Conservation (phyloP, 1,284 basidiomycete genomes). For the Cystobasidium sp. region DNA sequence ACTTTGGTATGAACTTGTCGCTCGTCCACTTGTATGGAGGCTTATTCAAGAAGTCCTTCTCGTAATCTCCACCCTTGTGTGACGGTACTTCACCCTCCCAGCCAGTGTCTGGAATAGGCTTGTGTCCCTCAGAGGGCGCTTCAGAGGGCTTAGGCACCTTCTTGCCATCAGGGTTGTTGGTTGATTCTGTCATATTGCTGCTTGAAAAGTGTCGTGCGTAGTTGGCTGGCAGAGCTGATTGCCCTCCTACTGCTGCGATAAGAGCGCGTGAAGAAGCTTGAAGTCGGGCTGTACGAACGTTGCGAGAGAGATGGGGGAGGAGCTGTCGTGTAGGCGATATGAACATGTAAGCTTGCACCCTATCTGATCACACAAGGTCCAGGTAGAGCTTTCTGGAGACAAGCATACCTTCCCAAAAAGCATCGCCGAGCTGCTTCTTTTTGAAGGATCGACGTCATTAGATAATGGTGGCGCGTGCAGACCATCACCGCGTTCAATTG, state of each 20-base stretch:
- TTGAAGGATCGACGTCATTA: conserved; percentile 9
- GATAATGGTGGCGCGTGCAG: too few relatives aligned
- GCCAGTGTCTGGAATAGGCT: conserved; percentile 43
- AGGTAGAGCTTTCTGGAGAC: background rate
- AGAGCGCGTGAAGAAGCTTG: background rate
- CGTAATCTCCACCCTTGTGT: conserved; percentile 43
- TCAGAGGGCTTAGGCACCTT: conserved; percentile 34
- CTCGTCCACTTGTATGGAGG: conserved; percentile 43
- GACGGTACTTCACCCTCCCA: conserved; percentile 44
- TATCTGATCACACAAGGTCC: background rate
- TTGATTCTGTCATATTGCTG: conserved; percentile 34
- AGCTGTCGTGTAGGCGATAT: background rate
- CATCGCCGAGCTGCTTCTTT: too few relatives aligned
- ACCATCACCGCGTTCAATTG: background rate
- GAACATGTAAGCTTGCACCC: background rate
- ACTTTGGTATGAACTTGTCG: conserved; percentile 40
- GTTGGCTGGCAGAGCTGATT: background rate
- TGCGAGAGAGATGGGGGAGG: background rate
- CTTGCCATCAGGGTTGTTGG: conserved; percentile 26
- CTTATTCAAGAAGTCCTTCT: conserved; percentile 44
- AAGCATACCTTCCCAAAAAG: background rate
- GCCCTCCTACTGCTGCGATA: background rate
- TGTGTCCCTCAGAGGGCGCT: conserved; percentile 17
- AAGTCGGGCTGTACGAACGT: background rate
- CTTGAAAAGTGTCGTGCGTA: background rate